A percentile compares a stretch with the other conserved stretches of the same genome.
These are phyloP conservation scores for Lentinula raphanica DNA, from an alignment of 768 basidiomycete species.

Conservation along the genomic window DNA sequence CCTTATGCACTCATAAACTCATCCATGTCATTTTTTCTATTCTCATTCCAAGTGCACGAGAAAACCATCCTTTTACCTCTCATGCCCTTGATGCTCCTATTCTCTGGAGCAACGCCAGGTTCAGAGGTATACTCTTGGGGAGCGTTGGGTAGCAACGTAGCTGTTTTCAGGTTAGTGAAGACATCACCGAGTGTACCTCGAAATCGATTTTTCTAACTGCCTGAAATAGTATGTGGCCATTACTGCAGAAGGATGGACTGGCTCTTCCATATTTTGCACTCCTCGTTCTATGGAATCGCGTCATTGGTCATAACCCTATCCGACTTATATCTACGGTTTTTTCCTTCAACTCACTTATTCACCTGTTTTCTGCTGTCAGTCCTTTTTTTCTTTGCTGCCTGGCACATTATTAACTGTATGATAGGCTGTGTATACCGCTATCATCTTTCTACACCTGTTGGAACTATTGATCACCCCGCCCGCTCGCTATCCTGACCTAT, in stretches of 20 bases:
- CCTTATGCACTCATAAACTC: conserved; percentile 76
- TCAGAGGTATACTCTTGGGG: conserved; percentile 67
- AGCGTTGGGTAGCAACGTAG: conserved; percentile 74
- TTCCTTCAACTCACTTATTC: conserved; percentile 39
- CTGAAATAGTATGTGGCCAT: conserved; percentile 79
- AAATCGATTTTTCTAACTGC: not conserved
- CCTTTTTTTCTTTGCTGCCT: conserved; percentile 10
- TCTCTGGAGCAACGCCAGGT: conserved; percentile 49
- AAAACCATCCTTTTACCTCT: conserved; percentile 87
- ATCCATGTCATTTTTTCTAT: conserved; percentile 91
- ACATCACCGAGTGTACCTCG: not conserved
- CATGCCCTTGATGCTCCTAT: conserved; percentile 74
- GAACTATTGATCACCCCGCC: conserved; percentile 65
- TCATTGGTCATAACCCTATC: conserved; percentile 75
- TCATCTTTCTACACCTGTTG: conserved; percentile 52
- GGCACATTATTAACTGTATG: too few species aligned
- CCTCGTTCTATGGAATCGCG: conserved; percentile 73
- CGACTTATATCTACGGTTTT: conserved; percentile 23
- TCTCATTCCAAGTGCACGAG: conserved; percentile 96
- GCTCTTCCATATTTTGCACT: conserved; percentile 68
- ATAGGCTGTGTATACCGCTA: conserved; percentile 53
- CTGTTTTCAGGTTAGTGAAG: conserved; percentile 71
- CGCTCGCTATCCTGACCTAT: conserved; percentile 78
- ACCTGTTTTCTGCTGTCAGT: conserved; percentile 49
- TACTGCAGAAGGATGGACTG: conserved; percentile 75